phyloP scores from a whole-genome alignment of 129 eudicot species.

The Escallonia herrerae region DNA sequence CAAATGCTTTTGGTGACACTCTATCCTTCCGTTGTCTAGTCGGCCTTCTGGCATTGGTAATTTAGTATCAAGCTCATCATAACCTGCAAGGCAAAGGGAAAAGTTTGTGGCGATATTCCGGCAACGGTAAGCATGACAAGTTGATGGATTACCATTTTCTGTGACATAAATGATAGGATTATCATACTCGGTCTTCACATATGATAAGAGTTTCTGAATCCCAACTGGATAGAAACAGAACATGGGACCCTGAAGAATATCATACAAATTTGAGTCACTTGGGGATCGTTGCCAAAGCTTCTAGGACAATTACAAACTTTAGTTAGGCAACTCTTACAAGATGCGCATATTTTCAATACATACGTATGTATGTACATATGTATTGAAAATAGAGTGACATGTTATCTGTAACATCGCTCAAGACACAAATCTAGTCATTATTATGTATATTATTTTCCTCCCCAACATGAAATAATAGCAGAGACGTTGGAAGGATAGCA shows the following conservation, averaged over 20 bases:
- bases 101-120: background rate
- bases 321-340: conserved; percentile 5
- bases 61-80: conserved; percentile 4
- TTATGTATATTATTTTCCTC: no score
- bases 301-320: no score
- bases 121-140: background rate
- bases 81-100: background rate
- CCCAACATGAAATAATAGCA: no score
- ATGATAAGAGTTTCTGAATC: conserved; percentile 17
- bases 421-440: background rate
- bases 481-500: no score
- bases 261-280: conserved; percentile 27
- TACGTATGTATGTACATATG: background rate
- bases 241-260: background rate
- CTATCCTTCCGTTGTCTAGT: conserved; percentile 21
- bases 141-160: conserved; percentile 31
- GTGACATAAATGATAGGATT: conserved; percentile 32
- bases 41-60: conserved; percentile 22
- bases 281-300: no score
- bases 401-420: conserved; percentile 7
- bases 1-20: conserved; percentile 18
- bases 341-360: background rate
- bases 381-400: background rate
- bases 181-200: conserved; percentile 22
- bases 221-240: conserved; percentile 23